Base-by-base conservation (phyloP, 352 stramenopile genomes). In the Phytophthora brassicae region DNA sequence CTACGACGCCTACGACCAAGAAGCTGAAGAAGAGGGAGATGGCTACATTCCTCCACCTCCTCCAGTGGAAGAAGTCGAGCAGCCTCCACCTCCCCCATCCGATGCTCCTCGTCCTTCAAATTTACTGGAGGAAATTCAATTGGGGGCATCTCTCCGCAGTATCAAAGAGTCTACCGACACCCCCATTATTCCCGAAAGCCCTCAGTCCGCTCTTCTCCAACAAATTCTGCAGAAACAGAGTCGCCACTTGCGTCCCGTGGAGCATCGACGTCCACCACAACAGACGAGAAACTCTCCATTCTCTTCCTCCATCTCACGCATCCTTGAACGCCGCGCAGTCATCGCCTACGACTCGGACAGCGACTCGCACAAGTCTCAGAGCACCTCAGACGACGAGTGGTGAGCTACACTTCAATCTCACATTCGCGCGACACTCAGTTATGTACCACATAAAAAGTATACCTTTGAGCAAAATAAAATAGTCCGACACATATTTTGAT, bases 281-380 rank as follows among this genome's bases (percentile, higher is more conserved):
- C 43, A 54, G 19, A 49, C 23, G 0, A 52, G 48, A 1, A 29
- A 52, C n/a, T 33, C 57, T 0, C 75, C 76, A 1, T 88, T 89
- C 29, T 75, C 75, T 4, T 64, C 74, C 39, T 87, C 80, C 14
- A 89, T 89, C 38, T 75, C 77, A 5, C 73, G 77, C 11, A 84
- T 89, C 29, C 76, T 89, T 43, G 80, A 89, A 56, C 75, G 77
- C 0, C 73, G 80, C 17, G 45, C 66, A 6, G 57, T 81, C 31
- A 86, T 85, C 24, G 77, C 77, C 16, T 87, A 88, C 66, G 80
- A 89, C 24, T 88, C 75, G 3, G 80, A 89, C 50, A 84, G 72
- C 49, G 65, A 74, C 12, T 68, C 59, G 4, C 35, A 53, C 17
- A 47, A 61, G 11, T 72, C 45, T 9, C 50, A 29, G 23, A 41